Evolutionary conservation across 495 filamentous ascomycete species (phyloP), one percentile per base, ranked within the genome.

Genomic region (Aspergillus wentii): DNA sequence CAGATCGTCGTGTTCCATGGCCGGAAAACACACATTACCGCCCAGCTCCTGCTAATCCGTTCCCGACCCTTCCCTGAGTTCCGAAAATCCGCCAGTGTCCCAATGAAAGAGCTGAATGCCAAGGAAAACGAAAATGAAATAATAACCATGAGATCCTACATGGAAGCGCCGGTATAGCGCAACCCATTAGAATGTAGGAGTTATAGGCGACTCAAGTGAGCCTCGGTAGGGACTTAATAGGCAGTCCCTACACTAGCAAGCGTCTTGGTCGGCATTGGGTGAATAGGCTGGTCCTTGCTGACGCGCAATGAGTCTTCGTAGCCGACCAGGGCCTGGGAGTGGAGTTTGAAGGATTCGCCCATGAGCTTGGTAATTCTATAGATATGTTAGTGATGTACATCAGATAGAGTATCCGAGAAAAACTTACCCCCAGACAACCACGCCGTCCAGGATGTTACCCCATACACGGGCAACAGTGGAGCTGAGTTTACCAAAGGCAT

Each of bases 381-480:
- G 7, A 53, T 8, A 20, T 26, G 62, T 83, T 71, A 83, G 84
- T 47, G 56, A 38, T 35, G 20, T 34, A 31, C 15, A 36, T 20
- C 18, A 22, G 25, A n/a, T 42, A 38, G n/a, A 23, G 17, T 18
- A 16, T 27, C 35, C 30, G 9, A 31, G 23, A 38, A 41, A 37
- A 32, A 74, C 82, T 71, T 76, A 86, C 83, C 92, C 92, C 92
- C 92, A 98, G 40, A 98, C 92, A 49, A 96, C 91, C 44, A 96
- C 92, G 62, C 95, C 94, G 62, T 97, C 91, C 49, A 98, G 77
- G 83, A 97, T 97, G 45, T 86, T 88, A 59, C 94, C 92, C 92
- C 92, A 98, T 40, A 96, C 78, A 57, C 85, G 80, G 51, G 92
- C 90, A 23, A 98, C 91, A 33, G 86, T 88, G 21, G 88, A 87